phyloP scores from a whole-genome alignment of 2,329 filamentous ascomycete species.

The Aspergillus terreus region DNA sequence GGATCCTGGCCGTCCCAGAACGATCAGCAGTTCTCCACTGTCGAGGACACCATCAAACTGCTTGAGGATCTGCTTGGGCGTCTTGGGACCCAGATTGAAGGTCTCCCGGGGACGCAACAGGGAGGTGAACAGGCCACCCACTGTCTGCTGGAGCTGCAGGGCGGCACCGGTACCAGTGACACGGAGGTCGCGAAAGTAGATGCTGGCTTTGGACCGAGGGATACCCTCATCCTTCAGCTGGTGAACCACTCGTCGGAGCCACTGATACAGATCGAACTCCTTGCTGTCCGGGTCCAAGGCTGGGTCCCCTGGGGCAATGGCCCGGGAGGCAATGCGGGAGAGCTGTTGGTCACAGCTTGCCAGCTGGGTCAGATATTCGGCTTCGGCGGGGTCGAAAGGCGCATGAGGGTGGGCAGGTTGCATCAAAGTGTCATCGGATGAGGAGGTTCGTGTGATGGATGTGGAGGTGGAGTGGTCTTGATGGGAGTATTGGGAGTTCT shows the following conservation, averaged over 20 bases:
- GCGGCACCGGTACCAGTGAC: constrained; percentile 25
- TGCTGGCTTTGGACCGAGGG: constrained; percentile 10
- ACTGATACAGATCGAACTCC: constrained; percentile 8
- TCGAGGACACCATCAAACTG: constrained; percentile 56
- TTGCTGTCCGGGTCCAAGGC: constrained; percentile 4
- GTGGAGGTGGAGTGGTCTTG: neutral
- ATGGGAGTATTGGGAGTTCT: no score
- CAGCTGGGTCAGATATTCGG: neutral
- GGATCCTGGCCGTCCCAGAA: constrained; percentile 45
- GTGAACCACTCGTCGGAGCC: constrained; percentile 1
- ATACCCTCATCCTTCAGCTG: constrained; percentile 3
- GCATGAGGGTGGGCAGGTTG: neutral
- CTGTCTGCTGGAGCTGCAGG: constrained; percentile 22
- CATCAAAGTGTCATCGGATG: neutral
- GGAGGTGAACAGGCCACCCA: constrained; percentile 15
- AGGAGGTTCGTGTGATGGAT: neutral
- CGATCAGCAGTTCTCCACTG: constrained; percentile 50
- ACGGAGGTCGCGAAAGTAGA: constrained; percentile 21
- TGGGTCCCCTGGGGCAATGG: constrained; percentile 2
- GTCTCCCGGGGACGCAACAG: constrained; percentile 17
- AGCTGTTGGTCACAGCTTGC: neutral
- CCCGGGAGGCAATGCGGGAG: neutral
- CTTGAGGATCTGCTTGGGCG: constrained; percentile 49
- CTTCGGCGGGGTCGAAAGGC: neutral
- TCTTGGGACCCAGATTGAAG: constrained; percentile 12